Base-by-base conservation (phyloP, 2,329 filamentous ascomycete genomes). In the Tolypocladium tropicale region DNA sequence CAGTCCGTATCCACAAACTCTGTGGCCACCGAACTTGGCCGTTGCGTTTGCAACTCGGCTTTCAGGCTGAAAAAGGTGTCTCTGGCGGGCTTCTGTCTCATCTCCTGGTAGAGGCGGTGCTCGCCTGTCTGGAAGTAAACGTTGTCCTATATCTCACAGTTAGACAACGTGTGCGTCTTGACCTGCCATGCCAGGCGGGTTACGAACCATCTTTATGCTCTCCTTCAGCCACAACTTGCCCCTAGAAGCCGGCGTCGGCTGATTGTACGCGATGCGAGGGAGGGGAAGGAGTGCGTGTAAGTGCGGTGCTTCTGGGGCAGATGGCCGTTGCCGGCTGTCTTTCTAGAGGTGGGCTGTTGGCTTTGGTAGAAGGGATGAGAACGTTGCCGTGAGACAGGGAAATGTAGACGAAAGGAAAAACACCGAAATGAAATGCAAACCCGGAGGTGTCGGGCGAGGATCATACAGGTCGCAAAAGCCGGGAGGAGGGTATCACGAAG, bases 1-100 rank as follows among this genome's bases (percentile, higher is more conserved):
- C 78, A 82, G 60, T 93, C 89, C 43, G 88, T 90, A 65, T 91
- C 89, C 67, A 86, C 85, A 61, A 90, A 87, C 64, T 91, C 86
- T 25, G 88, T 93, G 48, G 86, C 82, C 58, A 88, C 79, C 39
- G 89, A 92, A 39, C 81, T 70, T 41, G 88, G 87, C 57, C 86
- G 78, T 55, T 75, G 74, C 14, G 63, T 56, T 54, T 77, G 72
- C 25, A 71, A 76, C 58, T 79, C 76, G 56, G 69, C 69, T 64
- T 79, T 81, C 59, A 80, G 70, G 62, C 78, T 77, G 70, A 88
- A 87, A 67, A 88, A 83, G 21, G 82, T 72, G 70, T 84, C 80
- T 61, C 78, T 76, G 30, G 72, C 68, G 55, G 72, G 65, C 66
- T 78, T 81, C 62, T 82, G 75, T 60, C 72, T 71, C 79, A 82